Base-by-base conservation (phyloP, 2,329 filamentous ascomycete genomes). In the Diaporthe caulivora region DNA sequence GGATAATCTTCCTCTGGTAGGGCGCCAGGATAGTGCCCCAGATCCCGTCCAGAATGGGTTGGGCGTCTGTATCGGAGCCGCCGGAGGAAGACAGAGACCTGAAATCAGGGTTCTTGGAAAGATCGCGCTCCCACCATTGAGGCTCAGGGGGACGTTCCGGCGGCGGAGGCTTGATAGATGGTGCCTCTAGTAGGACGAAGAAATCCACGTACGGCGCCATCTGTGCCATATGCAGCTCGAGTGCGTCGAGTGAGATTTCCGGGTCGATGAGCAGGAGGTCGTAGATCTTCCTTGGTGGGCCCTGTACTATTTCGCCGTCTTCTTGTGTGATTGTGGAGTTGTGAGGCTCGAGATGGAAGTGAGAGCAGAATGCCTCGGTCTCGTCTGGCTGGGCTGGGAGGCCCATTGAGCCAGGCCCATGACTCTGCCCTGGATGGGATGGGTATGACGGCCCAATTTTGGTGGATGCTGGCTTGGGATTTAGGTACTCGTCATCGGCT, bases 181-280 rank as follows among this genome's bases (percentile, higher is more conserved):
- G 73, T 0, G 83, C 78, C 77, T 86, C 84, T 7, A 86, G 79
- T 44, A 86, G 81, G 76, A 86, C 80, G 75, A 86, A 86, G 76
- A 84, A 85, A 76, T 86, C 84, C 21, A 86, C 82, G 47, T 81
- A 77, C 0, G 80, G 76, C 3, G 80, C 76, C 64, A 85, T 78
- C 65, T 76, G 75, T 5, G 72, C 75, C 13, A 75, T 49, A 15
- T 75, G 75, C 1, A 76, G 42, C 26, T 77, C 76, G 40, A 77
- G 76, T 24, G 75, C 62, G 29, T 76, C 73, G 13, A 76, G 34
- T 3, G 73, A 71, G 44, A 67, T 71, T 24, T 73, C 74, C 9
- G 76, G 71, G n/a, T 74, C 74, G 44, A 77, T 65, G 54, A 77
- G 73, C n/a, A 77, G 71, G 26, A 76, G 71, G 40, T 77, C 76